Conservation (phyloP, 2,329 filamentous ascomycete species). For the Gnomoniopsis smithogilvyi region DNA sequence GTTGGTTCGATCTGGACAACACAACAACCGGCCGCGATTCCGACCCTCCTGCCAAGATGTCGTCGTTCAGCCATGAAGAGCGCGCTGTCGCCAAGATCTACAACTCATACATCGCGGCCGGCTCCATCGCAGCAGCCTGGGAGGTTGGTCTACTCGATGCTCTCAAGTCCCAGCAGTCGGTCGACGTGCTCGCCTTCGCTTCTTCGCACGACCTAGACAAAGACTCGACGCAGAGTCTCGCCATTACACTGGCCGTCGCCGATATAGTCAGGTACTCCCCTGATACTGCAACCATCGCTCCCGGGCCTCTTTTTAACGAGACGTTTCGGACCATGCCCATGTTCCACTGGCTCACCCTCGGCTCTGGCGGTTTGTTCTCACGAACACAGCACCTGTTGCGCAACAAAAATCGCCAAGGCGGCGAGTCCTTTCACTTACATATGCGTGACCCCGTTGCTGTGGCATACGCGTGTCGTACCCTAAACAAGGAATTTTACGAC, state of each 20-base stretch:
- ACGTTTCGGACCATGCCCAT: not conserved
- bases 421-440: not conserved
- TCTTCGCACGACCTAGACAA: not conserved
- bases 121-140: not conserved
- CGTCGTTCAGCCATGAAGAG: not conserved
- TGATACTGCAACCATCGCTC: not conserved
- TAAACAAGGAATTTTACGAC: not conserved
- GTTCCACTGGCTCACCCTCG: not conserved
- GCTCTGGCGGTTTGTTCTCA: not conserved
- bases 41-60: too few species aligned
- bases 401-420: not conserved
- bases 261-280: not conserved
- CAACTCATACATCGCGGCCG: not conserved
- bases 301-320: not conserved
- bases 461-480: not conserved
- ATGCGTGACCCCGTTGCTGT: not conserved
- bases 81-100: not conserved
- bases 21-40: too few species aligned
- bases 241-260: not conserved
- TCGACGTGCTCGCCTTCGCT: not conserved
- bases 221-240: not conserved
- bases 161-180: not conserved
- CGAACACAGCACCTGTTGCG: not conserved
- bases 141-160: not conserved
- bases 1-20: too few species aligned